These are phyloP conservation scores for Hypericum androsaemum DNA, from an alignment of 345 rosid genomes.

Conservation along the genomic window DNA sequence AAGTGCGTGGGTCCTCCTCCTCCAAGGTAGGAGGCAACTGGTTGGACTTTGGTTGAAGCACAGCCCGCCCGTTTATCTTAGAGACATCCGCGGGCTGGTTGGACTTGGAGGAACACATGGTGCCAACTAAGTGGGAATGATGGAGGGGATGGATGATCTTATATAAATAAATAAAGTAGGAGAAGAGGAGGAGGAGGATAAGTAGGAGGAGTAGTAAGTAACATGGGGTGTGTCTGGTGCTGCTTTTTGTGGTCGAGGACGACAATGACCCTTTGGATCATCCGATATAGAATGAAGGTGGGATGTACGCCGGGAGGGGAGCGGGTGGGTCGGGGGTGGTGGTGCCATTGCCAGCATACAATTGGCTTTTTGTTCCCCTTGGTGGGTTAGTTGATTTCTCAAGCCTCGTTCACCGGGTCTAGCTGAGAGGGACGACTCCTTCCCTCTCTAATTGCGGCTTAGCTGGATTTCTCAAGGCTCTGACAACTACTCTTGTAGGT, in stretches of 20 bases:
- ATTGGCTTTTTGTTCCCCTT: slow-evolving; percentile 17
- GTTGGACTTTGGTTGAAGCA: slow-evolving; percentile 61
- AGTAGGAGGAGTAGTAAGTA: slow-evolving; percentile 9
- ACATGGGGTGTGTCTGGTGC: slow-evolving; percentile 24
- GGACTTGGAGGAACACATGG: slow-evolving; percentile 51
- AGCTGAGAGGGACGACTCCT: slow-evolving; percentile 19
- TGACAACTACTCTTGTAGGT: background rate
- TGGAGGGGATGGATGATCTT: slow-evolving; percentile 6
- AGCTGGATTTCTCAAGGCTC: slow-evolving; percentile 9
- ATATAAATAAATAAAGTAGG: slow-evolving; percentile 23
- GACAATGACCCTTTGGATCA: slow-evolving; percentile 9
- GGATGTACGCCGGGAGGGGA: background rate
- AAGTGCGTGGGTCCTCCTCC: slow-evolving; percentile 13
- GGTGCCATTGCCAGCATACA: slow-evolving; percentile 12
- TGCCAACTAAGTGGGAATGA: slow-evolving; percentile 7
- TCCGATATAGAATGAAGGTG: too few species aligned
- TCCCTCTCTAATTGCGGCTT: background rate
- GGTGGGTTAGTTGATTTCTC: slow-evolving; percentile 11
- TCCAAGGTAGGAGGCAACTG: slow-evolving; percentile 36
- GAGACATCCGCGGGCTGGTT: slow-evolving; percentile 23
- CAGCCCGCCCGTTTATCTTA: slow-evolving; percentile 44
- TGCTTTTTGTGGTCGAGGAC: slow-evolving; percentile 8
- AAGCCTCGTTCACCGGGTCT: slow-evolving; percentile 7
- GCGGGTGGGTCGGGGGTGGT: background rate
- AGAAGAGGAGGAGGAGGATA: slow-evolving; percentile 1